A percentile compares a stretch with the other conserved stretches of the same genome.
These are phyloP conservation scores for Cenchrus purpureus DNA, from an alignment of 176 grass and related monocot species.

Conservation along the genomic window DNA sequence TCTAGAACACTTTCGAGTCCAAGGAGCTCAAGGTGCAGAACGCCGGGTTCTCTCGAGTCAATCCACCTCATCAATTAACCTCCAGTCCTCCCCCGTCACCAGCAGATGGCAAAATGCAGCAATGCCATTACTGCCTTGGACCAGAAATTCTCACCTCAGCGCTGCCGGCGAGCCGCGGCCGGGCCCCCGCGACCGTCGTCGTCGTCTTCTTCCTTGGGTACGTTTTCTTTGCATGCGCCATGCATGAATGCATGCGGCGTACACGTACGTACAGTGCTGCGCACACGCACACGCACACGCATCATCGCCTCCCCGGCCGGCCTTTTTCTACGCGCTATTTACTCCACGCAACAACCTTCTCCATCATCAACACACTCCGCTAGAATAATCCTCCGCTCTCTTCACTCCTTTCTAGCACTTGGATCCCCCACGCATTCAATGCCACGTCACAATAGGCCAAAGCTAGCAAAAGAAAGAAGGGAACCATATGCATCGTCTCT, in stretches of 20 bases:
- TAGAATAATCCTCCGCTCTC: conserved; percentile 41
- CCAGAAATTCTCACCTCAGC: conserved; percentile 16
- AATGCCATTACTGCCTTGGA: conserved; percentile 36
- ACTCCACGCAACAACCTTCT: conserved; percentile 39
- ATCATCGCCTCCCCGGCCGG: not conserved
- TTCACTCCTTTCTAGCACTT: not conserved
- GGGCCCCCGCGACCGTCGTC: not conserved
- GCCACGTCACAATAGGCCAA: conserved; percentile 15
- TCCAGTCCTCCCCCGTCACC: not conserved
- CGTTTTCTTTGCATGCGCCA: not conserved
- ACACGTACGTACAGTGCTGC: not conserved
- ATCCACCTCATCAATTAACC: conserved; percentile 3
- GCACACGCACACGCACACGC: not conserved
- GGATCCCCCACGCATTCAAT: conserved; percentile 26
- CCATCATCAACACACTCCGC: not conserved
- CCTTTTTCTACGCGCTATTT: conserved; percentile 33
- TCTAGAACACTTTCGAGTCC: too few species aligned
- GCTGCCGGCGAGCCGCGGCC: not conserved
- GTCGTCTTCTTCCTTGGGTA: not conserved
- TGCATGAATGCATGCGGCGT: not conserved
- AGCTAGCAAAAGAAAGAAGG: not conserved
- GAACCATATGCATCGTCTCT: not conserved
- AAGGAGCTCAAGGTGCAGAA: not conserved
- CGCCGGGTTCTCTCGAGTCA: not conserved
- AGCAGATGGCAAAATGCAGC: not conserved